phyloP scores from a whole-genome alignment of 1,284 basidiomycete species.

The Sanguinoderma infundibulare region DNA sequence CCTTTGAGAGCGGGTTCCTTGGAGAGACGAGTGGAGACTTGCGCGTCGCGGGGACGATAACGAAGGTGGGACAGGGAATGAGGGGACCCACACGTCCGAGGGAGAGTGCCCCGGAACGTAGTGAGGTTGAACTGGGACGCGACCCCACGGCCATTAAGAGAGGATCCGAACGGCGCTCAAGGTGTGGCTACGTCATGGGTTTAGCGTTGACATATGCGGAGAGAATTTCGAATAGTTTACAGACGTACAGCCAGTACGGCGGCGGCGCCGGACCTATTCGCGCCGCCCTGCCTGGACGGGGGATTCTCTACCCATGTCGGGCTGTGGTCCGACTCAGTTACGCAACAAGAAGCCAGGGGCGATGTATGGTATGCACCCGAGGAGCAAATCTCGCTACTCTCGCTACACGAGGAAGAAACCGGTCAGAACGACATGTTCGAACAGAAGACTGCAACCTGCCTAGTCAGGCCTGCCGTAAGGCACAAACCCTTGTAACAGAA shows the following conservation, averaged over 20 bases:
- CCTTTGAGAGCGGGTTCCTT: too few relatives aligned
- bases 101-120: background rate
- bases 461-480: background rate
- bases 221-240: background rate
- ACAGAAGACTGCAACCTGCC: background rate
- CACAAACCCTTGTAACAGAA: background rate
- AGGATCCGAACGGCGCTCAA: background rate
- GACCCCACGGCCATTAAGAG: background rate
- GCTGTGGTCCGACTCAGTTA: background rate
- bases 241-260: background rate
- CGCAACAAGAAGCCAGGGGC: background rate
- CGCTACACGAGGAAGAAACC: too few relatives aligned
- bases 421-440: background rate
- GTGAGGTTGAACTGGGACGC: background rate
- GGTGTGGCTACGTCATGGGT: background rate
- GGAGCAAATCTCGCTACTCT: background rate
- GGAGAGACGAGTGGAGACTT: too few relatives aligned
- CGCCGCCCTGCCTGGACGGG: background rate
- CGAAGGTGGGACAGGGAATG: background rate
- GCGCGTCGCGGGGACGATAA: background rate
- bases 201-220: background rate
- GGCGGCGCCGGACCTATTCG: background rate
- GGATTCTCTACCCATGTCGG: background rate
- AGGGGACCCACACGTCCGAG: background rate
- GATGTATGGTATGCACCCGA: too few relatives aligned